Base-by-base conservation (phyloP, 192 early-diverging fungal species). In the Coemansia sp. region DNA sequence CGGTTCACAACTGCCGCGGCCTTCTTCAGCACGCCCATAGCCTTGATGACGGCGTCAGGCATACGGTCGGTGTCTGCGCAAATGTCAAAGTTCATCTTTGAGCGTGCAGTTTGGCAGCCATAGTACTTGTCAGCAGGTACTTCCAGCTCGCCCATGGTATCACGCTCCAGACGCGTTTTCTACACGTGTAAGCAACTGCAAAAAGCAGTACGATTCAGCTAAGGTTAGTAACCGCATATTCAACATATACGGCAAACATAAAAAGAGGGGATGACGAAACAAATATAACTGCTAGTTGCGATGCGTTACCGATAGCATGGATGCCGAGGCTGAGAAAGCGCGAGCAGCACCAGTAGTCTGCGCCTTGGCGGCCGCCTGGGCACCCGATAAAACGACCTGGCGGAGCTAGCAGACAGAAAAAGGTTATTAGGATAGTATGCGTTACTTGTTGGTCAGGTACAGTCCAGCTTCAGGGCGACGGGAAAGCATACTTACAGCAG, bases 31-130 rank as follows among this genome's bases (percentile, higher is more conserved):
- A 96, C 86, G 64, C 93, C 95, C 83, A 96, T 95, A 15, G 95
- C 95, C 75, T 88, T 88, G 85, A 99, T 94, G 53, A 99, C 86
- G 50, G 92, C 91, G 41, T 91, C 90, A 21, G 97, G 97, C 93
- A 99, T 99, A 64, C 91, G 89, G 71, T 97, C 97, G 51, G 82
- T 85, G 50, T 82, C 75, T 5, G 94, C 95, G 64, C 95, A 95
- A 77, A 99, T 99, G 70, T 99, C 88, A 82, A 99, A 99, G 85
- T 99, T 99, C 85, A 92, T 88, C 54, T 95, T 84, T 35, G 95
- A 97, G 57, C 97, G 88, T 73, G 94, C 92, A 25, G 97, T 97
- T 82, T 98, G 97, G 52, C 93, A 93, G 56, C 95, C 97, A 89
- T 93, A 99, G 88, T 97, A 98, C 73, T 87, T 88, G 82, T 97